Conservation (phyloP, 805 yeast species). For the Suhomyces prunicola region DNA sequence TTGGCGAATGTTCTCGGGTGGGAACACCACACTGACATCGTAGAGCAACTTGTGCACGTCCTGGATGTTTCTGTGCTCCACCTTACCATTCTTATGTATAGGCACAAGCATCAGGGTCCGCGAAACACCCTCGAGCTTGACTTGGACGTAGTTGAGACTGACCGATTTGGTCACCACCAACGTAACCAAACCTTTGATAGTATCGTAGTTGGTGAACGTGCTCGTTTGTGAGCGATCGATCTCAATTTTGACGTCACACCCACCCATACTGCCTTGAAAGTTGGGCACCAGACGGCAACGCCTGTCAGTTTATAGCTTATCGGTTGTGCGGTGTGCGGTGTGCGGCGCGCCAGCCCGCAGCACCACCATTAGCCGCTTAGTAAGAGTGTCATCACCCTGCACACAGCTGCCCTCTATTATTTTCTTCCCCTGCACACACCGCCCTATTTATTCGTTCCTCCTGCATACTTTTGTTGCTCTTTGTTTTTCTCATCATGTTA, state of each 20-base stretch:
- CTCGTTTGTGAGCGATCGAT: conserved; percentile 37
- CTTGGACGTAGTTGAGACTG: conserved; percentile 46
- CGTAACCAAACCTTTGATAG: conserved; percentile 38
- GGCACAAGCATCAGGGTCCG: conserved; percentile 35
- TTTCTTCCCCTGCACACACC: not conserved
- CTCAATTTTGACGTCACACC: conserved; percentile 26
- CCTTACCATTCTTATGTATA: not conserved
- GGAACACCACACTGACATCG: conserved; percentile 49
- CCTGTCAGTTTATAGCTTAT: not conserved
- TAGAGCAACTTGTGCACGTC: conserved; percentile 49
- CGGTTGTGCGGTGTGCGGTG: not conserved
- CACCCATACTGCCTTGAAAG: conserved; percentile 3
- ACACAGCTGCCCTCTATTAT: not conserved
- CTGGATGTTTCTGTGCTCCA: conserved; percentile 15
- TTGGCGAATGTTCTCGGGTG: conserved; percentile 46
- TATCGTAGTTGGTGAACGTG: conserved; percentile 47
- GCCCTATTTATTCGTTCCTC: not conserved
- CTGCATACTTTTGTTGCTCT: not conserved
- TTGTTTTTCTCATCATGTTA: not conserved
- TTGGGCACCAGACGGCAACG: not conserved
- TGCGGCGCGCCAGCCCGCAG: not conserved
- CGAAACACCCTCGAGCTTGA: conserved; percentile 51
- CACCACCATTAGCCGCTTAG: not conserved
- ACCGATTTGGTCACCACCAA: conserved; percentile 40
- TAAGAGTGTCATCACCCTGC: not conserved